Conservation (phyloP, 164 flowering plant species). For the Aristolochia contorta region DNA sequence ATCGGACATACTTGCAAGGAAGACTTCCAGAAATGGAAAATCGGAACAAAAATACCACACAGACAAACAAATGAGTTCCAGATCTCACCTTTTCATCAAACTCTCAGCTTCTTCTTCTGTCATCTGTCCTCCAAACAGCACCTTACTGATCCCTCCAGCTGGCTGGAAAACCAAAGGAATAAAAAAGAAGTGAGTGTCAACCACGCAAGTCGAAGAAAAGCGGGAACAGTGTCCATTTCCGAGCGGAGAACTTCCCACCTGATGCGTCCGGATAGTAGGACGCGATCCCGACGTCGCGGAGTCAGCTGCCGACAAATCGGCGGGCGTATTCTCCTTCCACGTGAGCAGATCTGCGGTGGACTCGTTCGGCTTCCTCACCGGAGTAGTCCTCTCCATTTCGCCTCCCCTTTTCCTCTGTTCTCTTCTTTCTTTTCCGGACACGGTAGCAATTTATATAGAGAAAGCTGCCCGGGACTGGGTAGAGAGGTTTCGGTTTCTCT, state of each 20-base stretch:
- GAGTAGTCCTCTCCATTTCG: slow-evolving; percentile 61
- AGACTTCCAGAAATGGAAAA: too few species aligned
- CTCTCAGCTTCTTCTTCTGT: slow-evolving; percentile 85
- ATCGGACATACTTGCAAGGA: too few species aligned
- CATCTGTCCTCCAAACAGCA: slow-evolving; percentile 89
- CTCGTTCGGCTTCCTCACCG: slow-evolving; percentile 88
- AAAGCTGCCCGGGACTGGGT: neutral
- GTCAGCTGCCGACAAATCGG: slow-evolving; percentile 23
- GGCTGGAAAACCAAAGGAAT: slow-evolving; percentile 46
- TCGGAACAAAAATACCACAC: neutral
- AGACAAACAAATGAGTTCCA: slow-evolving; percentile 10
- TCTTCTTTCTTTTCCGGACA: neutral
- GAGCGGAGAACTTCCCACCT: slow-evolving; percentile 26
- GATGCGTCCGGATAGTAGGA: slow-evolving; percentile 43
- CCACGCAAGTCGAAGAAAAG: neutral
- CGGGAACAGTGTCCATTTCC: neutral
- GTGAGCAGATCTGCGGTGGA: slow-evolving; percentile 91
- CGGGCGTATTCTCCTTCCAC: slow-evolving; percentile 70
- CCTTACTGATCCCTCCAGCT: slow-evolving; percentile 83
- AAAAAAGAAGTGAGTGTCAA: neutral
- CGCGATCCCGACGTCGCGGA: slow-evolving; percentile 28
- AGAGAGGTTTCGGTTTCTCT: neutral
- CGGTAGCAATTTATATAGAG: neutral
- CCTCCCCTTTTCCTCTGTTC: neutral
- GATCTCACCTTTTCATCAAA: slow-evolving; percentile 77